Evolutionary conservation across 805 yeast species (phyloP).

Genomic region (Candida ortonii): DNA sequence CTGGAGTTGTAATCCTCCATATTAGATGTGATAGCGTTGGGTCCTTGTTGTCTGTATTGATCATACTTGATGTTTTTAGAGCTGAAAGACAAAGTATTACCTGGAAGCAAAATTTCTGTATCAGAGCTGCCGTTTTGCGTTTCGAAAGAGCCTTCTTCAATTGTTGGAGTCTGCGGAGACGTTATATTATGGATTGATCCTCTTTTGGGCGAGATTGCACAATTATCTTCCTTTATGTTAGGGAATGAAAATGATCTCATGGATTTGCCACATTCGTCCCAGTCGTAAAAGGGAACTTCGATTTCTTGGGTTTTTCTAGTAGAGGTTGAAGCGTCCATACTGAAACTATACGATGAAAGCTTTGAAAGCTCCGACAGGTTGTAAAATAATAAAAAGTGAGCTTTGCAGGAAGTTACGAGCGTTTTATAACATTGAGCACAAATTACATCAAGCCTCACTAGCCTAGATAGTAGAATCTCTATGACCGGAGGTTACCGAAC

Average conservation of each 20-base stretch:
- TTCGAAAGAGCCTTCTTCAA: constrained; percentile 9
- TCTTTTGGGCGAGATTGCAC: constrained; percentile 1
- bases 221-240: constrained; percentile 3
- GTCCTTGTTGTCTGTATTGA: constrained; percentile 9
- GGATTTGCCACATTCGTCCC: constrained; percentile 12
- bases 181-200: constrained; percentile 6
- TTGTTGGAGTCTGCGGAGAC: constrained; percentile 14
- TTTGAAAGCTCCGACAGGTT: neutral
- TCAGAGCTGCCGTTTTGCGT: constrained; percentile 2
- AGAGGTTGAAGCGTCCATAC: too few relatives aligned
- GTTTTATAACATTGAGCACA: too few relatives aligned
- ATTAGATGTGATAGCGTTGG: too few relatives aligned
- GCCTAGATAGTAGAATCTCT: too few relatives aligned
- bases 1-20: too few relatives aligned
- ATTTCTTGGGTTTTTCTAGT: neutral
- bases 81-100: too few relatives aligned
- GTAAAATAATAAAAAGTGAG: too few relatives aligned
- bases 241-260: constrained; percentile 13
- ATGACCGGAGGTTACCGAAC: too few relatives aligned
- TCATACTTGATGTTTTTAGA: constrained; percentile 10
- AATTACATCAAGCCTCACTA: too few relatives aligned
- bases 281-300: constrained; percentile 8
- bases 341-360: neutral
- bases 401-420: too few relatives aligned
- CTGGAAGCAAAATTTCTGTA: too few relatives aligned